These are phyloP conservation scores for Westerdykella sp. DNA, from an alignment of 2,329 filamentous ascomycete species.

Conservation along the genomic window DNA sequence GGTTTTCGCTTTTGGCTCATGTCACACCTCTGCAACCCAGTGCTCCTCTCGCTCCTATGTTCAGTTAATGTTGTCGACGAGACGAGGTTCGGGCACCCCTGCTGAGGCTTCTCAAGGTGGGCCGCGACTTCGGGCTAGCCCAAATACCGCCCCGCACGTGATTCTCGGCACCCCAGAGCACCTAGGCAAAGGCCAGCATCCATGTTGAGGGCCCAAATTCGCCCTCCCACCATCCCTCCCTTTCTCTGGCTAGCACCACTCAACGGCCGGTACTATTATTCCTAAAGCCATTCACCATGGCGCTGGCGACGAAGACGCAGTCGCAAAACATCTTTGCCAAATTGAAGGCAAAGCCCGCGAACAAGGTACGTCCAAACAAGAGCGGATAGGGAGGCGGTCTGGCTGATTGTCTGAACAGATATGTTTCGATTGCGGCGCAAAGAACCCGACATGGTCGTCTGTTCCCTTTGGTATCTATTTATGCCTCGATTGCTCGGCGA, in stretches of 20 bases:
- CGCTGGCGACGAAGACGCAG: conserved; percentile 78
- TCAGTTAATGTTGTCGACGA: too few relatives aligned
- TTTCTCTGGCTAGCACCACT: not conserved
- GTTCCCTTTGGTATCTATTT: conserved; percentile 97
- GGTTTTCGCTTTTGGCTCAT: too few relatives aligned
- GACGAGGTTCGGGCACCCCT: too few relatives aligned
- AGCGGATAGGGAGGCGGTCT: conserved; percentile 10
- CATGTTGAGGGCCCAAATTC: too few relatives aligned
- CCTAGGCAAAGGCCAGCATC: too few relatives aligned
- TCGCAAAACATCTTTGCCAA: conserved; percentile 98
- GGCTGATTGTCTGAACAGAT: conserved; percentile 51
- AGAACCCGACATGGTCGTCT: conserved; percentile 98
- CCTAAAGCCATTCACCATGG: conserved; percentile 40
- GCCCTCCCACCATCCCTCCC: conserved; percentile 9
- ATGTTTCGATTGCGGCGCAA: conserved; percentile 97
- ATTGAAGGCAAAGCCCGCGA: conserved; percentile 86
- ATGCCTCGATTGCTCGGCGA: conserved; percentile 93
- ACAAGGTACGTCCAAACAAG: conserved; percentile 63
- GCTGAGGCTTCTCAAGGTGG: too few relatives aligned
- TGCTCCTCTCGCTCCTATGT: too few relatives aligned
- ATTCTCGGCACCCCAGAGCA: not conserved
- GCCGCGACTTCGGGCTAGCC: too few relatives aligned
- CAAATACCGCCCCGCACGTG: not conserved
- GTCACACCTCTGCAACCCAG: too few relatives aligned
- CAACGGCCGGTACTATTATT: not conserved